Evolutionary conservation across 1,284 basidiomycete genomes (phyloP), one percentile per base, ranked within the genome.

Genomic region (Ustilago xerochloae): DNA sequence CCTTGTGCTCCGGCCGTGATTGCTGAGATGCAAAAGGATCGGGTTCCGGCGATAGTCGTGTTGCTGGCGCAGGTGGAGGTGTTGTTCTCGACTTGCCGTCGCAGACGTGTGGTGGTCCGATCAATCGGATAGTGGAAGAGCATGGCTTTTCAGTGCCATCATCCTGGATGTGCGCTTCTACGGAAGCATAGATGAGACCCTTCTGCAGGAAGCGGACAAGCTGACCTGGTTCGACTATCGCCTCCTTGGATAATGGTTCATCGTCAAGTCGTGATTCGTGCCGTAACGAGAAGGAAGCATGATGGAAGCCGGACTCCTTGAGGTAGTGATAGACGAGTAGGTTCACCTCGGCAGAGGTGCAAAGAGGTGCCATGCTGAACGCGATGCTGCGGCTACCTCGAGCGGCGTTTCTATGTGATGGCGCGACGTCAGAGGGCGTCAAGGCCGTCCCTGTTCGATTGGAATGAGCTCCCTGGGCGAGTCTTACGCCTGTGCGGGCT

Each of bases 261-360:
- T 83, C 81, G 33, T 84, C 83, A 4, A 84, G 63, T 2, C 83
- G 72, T 1, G 78, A 73, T 52, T 84, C 83, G 52, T 84, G 81
- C 30, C 83, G 78, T 16, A 82, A 47, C 5, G 79, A 71, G 68
- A 82, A 82, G 46, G 74, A 81, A 4, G 79, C 69, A 52, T 82
- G 80, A 48, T 67, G 64, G 51, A 82, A 81, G 36, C 79, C 79
- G 10, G 79, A 80, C 57, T 84, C 83, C 51, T 83, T 83, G 54
- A 84, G 79, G 58, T 84, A 84, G 70, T 84, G 83, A 47, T 84
- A 84, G 43, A 84, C 70, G 16, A 84, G 65, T 26, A 84, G 65
- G 36, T 84, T 84, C 54, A 84, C 77, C 66, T 84, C 82, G 36
- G 74, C 69, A 15, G 82, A 74, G 26, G 81, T 69, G 52, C 78